Percentiles rank a stretch among this genome's conserved stretches.
These are phyloP conservation scores for Kuraishia hungarica DNA, from an alignment of 805 yeast species.

Conservation along the genomic window DNA sequence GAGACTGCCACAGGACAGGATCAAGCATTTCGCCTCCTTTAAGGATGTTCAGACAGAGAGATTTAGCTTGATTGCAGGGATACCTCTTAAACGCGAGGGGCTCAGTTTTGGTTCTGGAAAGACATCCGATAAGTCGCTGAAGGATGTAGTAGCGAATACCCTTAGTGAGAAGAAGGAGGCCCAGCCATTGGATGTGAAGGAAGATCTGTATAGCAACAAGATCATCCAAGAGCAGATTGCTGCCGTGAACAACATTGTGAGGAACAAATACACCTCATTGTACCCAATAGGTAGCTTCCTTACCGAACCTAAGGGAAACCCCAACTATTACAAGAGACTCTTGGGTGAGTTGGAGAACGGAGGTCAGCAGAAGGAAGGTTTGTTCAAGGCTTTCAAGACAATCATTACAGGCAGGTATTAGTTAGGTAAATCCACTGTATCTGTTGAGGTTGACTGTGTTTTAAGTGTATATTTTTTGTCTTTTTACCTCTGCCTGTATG, in stretches of 20 bases:
- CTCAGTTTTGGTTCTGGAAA: slow-evolving; percentile 2
- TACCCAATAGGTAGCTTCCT: slow-evolving; percentile 61
- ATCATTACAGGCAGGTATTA: slow-evolving; percentile 64
- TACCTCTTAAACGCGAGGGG: slow-evolving; percentile 20
- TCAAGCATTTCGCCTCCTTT: slow-evolving; percentile 62
- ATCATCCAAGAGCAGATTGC: slow-evolving; percentile 43
- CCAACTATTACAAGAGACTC: slow-evolving; percentile 66
- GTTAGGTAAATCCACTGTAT: background rate
- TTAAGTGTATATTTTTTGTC: slow-evolving; percentile 5
- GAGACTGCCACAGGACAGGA: slow-evolving; percentile 59
- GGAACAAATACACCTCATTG: slow-evolving; percentile 53
- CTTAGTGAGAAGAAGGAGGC: slow-evolving; percentile 25
- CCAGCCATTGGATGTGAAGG: slow-evolving; percentile 31
- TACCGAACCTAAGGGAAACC: slow-evolving; percentile 76
- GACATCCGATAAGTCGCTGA: slow-evolving; percentile 14
- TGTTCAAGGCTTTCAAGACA: slow-evolving; percentile 60
- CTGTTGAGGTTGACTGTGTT: background rate
- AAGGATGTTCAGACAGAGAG: slow-evolving; percentile 57
- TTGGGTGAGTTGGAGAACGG: slow-evolving; percentile 50
- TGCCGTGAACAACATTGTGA: slow-evolving; percentile 47
- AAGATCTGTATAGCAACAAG: slow-evolving; percentile 42
- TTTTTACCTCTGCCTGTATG: background rate
- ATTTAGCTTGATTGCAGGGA: slow-evolving; percentile 43
- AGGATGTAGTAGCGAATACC: slow-evolving; percentile 29
- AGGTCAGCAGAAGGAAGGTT: slow-evolving; percentile 62